Conservation (phyloP, 129 eudicot species). For the Smallanthus sonchifolius region DNA sequence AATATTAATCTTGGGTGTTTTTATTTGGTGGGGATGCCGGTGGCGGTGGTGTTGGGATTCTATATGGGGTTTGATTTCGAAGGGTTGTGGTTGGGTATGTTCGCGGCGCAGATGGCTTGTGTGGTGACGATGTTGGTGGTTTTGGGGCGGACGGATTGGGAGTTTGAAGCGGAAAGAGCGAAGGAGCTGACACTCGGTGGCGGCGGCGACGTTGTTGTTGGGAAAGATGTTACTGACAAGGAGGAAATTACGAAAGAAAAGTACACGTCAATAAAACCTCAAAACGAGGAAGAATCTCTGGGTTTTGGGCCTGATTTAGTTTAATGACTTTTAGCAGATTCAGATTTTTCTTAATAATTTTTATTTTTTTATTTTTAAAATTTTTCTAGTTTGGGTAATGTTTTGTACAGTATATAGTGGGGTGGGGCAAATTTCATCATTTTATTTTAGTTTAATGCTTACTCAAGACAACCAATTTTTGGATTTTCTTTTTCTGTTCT, state of each 20-base stretch:
- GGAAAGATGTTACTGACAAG: conserved; percentile 12
- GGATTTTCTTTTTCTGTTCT: too few relatives aligned
- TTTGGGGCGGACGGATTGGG: conserved; percentile 68
- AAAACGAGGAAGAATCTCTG: conserved; percentile 39
- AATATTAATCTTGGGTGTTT: conserved; percentile 80
- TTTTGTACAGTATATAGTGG: conserved; percentile 28
- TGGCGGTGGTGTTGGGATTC: conserved; percentile 67
- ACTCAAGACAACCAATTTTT: neutral
- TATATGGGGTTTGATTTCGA: conserved; percentile 51
- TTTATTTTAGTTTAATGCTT: conserved; percentile 8
- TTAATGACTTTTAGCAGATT: conserved; percentile 18
- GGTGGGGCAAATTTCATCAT: conserved; percentile 12
- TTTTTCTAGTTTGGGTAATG: neutral
- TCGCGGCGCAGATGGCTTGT: conserved; percentile 81
- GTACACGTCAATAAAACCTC: conserved; percentile 29
- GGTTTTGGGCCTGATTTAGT: conserved; percentile 37
- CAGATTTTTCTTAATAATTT: conserved; percentile 7
- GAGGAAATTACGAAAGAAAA: conserved; percentile 32
- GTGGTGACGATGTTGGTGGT: conserved; percentile 73
- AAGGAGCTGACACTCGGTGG: conserved; percentile 45
- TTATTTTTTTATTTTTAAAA: conserved; percentile 21
- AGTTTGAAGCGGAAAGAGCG: conserved; percentile 57
- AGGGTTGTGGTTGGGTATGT: conserved; percentile 80
- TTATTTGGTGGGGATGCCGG: conserved; percentile 84
- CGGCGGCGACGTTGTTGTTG: neutral